Conservation (phyloP, 2,329 filamentous ascomycete species). For the Penicillium sp. region DNA sequence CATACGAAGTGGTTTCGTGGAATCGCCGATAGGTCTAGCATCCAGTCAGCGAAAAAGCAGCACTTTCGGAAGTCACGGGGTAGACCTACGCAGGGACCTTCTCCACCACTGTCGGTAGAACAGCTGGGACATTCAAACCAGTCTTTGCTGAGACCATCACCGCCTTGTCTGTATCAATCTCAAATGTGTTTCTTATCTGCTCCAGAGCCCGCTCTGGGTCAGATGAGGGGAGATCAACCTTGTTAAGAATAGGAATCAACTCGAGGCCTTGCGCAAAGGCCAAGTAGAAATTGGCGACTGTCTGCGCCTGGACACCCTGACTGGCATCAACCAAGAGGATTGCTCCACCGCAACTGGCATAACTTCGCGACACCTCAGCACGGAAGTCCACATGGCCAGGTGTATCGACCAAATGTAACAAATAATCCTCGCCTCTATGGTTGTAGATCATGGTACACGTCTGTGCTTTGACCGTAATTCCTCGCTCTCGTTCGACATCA, state of each 20-base stretch:
- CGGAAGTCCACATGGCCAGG: slow-evolving; percentile 97
- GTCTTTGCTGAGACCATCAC: slow-evolving; percentile 89
- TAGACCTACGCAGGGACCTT: slow-evolving; percentile 66
- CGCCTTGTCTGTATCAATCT: slow-evolving; percentile 73
- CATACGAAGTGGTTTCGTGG: slow-evolving; percentile 70
- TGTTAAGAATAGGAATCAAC: slow-evolving; percentile 91
- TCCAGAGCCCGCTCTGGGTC: slow-evolving; percentile 81
- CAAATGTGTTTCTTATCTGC: slow-evolving; percentile 83
- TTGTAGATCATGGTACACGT: slow-evolving; percentile 98
- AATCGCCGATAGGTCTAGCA: slow-evolving; percentile 65
- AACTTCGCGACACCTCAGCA: slow-evolving; percentile 91
- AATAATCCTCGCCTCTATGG: slow-evolving; percentile 78
- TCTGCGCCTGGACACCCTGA: slow-evolving; percentile 95
- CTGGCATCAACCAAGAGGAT: slow-evolving; percentile 91
- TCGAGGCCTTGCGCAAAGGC: slow-evolving; percentile 87
- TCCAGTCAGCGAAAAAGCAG: slow-evolving; percentile 17
- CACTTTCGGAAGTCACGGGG: neutral
- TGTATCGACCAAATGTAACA: slow-evolving; percentile 93
- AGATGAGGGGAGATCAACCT: slow-evolving; percentile 87
- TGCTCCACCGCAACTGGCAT: slow-evolving; percentile 92
- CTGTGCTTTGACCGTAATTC: slow-evolving; percentile 98
- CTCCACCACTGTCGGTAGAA: slow-evolving; percentile 82
- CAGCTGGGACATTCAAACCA: slow-evolving; percentile 76
- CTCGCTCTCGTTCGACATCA: slow-evolving; percentile 91
- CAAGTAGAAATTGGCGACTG: slow-evolving; percentile 96